phyloP scores from a whole-genome alignment of 83 land plant species.

The Thuja plicata region DNA sequence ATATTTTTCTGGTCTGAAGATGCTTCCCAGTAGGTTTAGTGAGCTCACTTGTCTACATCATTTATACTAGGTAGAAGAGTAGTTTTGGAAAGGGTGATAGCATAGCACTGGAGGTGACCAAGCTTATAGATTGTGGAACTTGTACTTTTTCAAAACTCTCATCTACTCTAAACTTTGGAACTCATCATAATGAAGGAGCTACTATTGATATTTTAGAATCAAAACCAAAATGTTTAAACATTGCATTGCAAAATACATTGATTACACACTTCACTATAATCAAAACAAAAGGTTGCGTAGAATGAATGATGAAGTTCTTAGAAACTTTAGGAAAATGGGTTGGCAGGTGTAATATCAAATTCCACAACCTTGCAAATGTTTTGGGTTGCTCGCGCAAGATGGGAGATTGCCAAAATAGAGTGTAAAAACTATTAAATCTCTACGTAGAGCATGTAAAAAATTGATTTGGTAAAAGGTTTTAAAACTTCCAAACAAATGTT shows the following conservation, averaged over 20 bases:
- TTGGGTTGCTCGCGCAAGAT: too few species aligned
- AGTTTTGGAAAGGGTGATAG: conserved; percentile 79
- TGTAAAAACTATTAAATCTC: too few species aligned
- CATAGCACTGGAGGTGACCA: conserved; percentile 66
- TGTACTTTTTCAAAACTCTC: conserved; percentile 17
- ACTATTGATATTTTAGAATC: conserved; percentile 22
- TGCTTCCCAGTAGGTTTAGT: background rate
- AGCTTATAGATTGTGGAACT: conserved; percentile 44
- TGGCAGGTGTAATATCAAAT: too few species aligned
- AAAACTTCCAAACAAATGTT: too few species aligned
- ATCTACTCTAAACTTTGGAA: conserved; percentile 53
- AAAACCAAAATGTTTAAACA: conserved; percentile 40
- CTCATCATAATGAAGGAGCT: conserved; percentile 51
- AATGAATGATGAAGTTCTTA: too few species aligned
- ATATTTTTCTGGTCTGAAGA: background rate
- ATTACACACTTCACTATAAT: conserved; percentile 80
- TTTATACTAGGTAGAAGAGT: conserved; percentile 58
- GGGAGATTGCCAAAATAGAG: too few species aligned
- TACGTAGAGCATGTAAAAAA: too few species aligned
- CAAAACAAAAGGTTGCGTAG: too few species aligned
- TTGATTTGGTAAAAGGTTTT: too few species aligned
- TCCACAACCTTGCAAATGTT: too few species aligned
- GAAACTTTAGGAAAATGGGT: too few species aligned
- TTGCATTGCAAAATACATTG: conserved; percentile 44
- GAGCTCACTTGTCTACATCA: background rate